Conservation (phyloP, 345 rosid species). For the Orychophragmus violaceus region DNA sequence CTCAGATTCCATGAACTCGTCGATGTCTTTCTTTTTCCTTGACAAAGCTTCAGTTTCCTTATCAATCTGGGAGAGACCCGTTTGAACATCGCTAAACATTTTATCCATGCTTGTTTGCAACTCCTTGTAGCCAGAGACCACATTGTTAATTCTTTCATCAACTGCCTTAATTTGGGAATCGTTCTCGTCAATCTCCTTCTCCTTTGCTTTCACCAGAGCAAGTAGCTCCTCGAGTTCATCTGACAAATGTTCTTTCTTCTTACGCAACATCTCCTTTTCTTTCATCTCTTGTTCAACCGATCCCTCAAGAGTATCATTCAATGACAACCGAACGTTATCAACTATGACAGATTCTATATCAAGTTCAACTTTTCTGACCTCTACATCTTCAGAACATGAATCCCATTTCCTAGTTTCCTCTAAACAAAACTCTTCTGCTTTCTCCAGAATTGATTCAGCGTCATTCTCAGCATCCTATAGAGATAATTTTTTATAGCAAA, state of each 20-base stretch:
- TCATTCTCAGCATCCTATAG: conserved; percentile 53
- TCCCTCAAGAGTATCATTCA: conserved; percentile 46
- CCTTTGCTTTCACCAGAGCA: conserved; percentile 62
- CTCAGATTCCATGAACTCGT: conserved; percentile 40
- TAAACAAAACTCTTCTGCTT: conserved; percentile 38
- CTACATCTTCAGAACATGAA: conserved; percentile 55
- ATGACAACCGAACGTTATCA: conserved; percentile 41
- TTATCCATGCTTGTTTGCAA: conserved; percentile 45
- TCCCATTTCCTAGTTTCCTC: conserved; percentile 56
- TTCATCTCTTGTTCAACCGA: conserved; percentile 47
- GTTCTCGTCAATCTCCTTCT: conserved; percentile 60
- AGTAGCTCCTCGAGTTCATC: conserved; percentile 59
- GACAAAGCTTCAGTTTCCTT: conserved; percentile 43
- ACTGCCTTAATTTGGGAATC: conserved; percentile 47
- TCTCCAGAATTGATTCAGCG: conserved; percentile 45
- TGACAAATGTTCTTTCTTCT: conserved; percentile 44
- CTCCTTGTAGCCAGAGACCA: conserved; percentile 54
- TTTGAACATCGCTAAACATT: conserved; percentile 41
- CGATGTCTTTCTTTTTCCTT: conserved; percentile 52
- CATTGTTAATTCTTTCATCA: conserved; percentile 47
- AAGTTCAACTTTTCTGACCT: conserved; percentile 54
- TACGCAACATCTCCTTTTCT: conserved; percentile 45
- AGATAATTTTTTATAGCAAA: neutral
- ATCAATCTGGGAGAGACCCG: conserved; percentile 41
- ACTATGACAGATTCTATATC: conserved; percentile 57